Evolutionary conservation across 2,329 filamentous ascomycete genomes (phyloP), one percentile per base, ranked within the genome.

Genomic region (Botrytis porri): DNA sequence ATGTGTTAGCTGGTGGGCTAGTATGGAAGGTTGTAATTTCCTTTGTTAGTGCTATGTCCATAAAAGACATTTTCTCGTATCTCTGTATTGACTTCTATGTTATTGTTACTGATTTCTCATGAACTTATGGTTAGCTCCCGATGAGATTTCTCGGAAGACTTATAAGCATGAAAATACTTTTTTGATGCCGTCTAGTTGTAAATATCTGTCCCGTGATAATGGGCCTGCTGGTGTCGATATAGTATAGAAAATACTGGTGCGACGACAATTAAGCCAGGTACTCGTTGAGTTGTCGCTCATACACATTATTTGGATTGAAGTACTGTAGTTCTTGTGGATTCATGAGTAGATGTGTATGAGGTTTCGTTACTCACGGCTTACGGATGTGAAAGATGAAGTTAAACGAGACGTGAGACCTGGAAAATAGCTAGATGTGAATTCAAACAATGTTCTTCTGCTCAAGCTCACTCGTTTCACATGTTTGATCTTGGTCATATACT

Each of bases 171-270:
- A 1, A 29, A 8, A 3, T 0, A 54, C 12, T 7, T 54, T 29
- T 54, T 2, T 54, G 6, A 8, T 3, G 25, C 1, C 5, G 6
- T 54, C 12, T 7, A 29, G 51, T n/a, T 6, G n/a, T 18, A 54
- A 0, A 29, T 2, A 29, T 29, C 12, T 18, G 0, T 54, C 6
- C 6, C 1, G 5, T 1, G 14, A 9, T 54, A 0, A 18, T 9
- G 14, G 0, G 0, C 14, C 5, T 16, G 5, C 25, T 29, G 6
- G 0, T 18, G 14, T 54, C 3, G 2, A 18, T 0, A 0, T 18
- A 29, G 6, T 6, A 18, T 3, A 18, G 14, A 54, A 6, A 1
- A 54, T 29, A 29, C 51, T 7, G 5, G 25, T 54, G 25, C 16
- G 8, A 25, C 3, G 18, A 9, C 18, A 6, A 22, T 45, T 2